phyloP scores from a whole-genome alignment of 495 filamentous ascomycete species.

The Xylaria telfairii region DNA sequence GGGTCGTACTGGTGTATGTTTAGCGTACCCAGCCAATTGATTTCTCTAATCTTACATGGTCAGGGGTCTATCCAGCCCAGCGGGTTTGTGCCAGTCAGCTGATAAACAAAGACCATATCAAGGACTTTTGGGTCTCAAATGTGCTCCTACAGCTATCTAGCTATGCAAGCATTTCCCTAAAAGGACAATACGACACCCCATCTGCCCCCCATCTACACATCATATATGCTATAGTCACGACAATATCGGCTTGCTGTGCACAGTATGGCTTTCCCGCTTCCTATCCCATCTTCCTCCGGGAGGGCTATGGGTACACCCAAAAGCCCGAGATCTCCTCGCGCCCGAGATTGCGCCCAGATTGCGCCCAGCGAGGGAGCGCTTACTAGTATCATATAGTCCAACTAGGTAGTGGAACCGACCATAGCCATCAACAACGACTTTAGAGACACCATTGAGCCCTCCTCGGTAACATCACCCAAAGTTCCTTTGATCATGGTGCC shows the following conservation, averaged over 20 bases:
- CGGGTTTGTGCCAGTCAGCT: constrained; percentile 18
- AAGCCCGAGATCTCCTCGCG: constrained; percentile 7
- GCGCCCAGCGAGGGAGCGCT: constrained; percentile 10
- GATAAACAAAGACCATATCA: constrained; percentile 22
- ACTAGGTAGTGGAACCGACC: constrained; percentile 3
- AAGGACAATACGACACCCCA: constrained; percentile 10
- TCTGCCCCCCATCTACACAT: background rate
- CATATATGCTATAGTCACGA: background rate
- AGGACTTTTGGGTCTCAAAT: constrained; percentile 10
- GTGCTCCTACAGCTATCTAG: background rate
- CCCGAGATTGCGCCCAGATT: constrained; percentile 24
- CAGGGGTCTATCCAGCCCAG: constrained; percentile 24
- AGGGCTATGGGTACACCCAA: background rate
- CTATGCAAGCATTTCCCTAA: constrained; percentile 9
- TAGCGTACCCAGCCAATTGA: constrained; percentile 1
- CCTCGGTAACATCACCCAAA: background rate
- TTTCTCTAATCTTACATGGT: constrained; percentile 18
- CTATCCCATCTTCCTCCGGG: background rate
- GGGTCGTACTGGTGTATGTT: constrained; percentile 2
- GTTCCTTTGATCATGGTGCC: background rate
- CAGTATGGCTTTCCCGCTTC: background rate
- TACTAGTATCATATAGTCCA: constrained; percentile 16
- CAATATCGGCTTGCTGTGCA: background rate
- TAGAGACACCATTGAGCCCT: background rate
- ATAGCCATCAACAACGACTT: background rate